These are phyloP conservation scores for Anthoceros angustus DNA, from an alignment of 225 moss, liverwort and hornwort species.

Conservation along the genomic window DNA sequence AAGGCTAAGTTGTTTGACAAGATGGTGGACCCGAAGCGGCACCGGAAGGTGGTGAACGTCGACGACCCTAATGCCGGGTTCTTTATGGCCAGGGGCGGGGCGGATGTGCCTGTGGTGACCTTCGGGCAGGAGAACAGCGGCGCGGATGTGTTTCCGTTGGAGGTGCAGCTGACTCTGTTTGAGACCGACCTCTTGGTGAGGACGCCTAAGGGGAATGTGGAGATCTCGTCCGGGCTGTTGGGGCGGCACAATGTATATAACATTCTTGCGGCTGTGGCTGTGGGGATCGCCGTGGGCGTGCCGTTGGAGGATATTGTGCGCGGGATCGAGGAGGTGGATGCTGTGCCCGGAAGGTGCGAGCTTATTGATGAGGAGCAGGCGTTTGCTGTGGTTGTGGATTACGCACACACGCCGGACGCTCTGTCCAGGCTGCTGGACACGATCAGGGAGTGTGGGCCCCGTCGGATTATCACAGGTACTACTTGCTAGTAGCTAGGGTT, in stretches of 20 bases:
- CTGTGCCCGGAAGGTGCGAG: constrained; percentile 90
- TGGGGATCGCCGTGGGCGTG: constrained; percentile 73
- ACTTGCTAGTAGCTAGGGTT: not conserved
- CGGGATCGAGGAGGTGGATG: constrained; percentile 96
- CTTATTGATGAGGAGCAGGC: constrained; percentile 98
- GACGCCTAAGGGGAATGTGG: constrained; percentile 74
- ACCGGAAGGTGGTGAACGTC: constrained; percentile 77
- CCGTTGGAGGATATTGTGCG: constrained; percentile 76
- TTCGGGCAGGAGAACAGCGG: constrained; percentile 58
- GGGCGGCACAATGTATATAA: constrained; percentile 97
- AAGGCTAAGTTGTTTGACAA: constrained; percentile 90
- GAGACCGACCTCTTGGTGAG: constrained; percentile 80
- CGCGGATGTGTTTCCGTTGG: constrained; percentile 78
- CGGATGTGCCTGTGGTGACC: constrained; percentile 68
- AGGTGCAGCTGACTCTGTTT: constrained; percentile 88
- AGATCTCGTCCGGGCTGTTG: constrained; percentile 87
- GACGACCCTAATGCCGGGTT: constrained; percentile 63
- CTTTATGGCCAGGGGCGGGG: constrained; percentile 53
- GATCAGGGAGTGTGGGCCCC: constrained; percentile 86
- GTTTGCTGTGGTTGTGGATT: constrained; percentile 92
- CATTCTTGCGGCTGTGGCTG: constrained; percentile 89
- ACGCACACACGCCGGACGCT: constrained; percentile 89
- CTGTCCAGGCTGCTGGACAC: constrained; percentile 83
- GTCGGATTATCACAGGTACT: constrained; percentile 79
- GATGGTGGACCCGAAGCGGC: constrained; percentile 83